Evolutionary conservation across 2,329 filamentous ascomycete genomes (phyloP).

Genomic region (Pezicula carpinea): DNA sequence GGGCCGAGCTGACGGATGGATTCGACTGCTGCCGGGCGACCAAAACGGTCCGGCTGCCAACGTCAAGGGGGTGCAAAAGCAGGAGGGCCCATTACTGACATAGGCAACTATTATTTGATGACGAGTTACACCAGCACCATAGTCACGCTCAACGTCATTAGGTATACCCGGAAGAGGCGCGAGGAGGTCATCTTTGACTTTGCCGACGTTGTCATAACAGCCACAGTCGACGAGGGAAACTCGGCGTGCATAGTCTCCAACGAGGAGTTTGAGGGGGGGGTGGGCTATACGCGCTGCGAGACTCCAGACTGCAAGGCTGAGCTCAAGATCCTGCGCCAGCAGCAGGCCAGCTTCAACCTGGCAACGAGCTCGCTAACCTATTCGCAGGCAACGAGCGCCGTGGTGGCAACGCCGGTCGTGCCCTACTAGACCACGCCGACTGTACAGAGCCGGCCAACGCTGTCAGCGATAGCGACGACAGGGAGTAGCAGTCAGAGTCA

Average conservation of each 20-base stretch:
- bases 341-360: not conserved
- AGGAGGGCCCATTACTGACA: not conserved
- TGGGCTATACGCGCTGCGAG: not conserved
- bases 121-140: not conserved
- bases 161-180: not conserved
- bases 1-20: not conserved
- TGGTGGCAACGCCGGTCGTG: too few species aligned
- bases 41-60: not conserved
- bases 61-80: not conserved
- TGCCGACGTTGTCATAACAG: not conserved
- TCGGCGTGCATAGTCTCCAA: not conserved
- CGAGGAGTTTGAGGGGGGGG: not conserved
- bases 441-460: too few species aligned
- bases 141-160: not conserved
- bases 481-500: too few species aligned
- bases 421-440: too few species aligned
- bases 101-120: not conserved
- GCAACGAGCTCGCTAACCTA: too few species aligned
- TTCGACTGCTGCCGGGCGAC: not conserved
- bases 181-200: not conserved
- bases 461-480: too few species aligned
- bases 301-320: not conserved
- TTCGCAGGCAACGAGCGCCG: too few species aligned
- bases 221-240: conserved; percentile 1
- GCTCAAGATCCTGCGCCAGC: not conserved